Conservation (phyloP, 371 early-diverging fungal species). For the Mortierella sp. region DNA sequence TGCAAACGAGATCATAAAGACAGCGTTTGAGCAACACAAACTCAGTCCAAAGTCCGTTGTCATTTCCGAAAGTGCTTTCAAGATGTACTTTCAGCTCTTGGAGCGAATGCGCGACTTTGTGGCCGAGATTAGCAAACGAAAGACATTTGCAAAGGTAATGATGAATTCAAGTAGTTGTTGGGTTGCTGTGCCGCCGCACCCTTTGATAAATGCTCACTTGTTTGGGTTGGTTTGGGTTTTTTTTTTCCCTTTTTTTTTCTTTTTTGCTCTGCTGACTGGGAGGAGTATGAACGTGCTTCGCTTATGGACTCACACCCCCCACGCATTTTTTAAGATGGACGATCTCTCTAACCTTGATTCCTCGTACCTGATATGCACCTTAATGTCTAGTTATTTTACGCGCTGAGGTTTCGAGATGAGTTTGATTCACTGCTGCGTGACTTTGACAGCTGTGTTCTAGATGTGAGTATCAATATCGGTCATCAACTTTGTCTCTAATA, state of each 20-base stretch:
- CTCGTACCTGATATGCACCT: not conserved
- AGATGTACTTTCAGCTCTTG: conserved; percentile 32
- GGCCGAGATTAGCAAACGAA: conserved; percentile 45
- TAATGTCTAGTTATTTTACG: conserved; percentile 39
- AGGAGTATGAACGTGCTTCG: no score
- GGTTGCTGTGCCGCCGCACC: not conserved
- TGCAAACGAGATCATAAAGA: conserved; percentile 52
- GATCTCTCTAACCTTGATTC: not conserved
- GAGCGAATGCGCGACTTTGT: conserved; percentile 55
- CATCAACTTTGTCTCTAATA: not conserved
- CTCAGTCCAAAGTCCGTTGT: conserved; percentile 26
- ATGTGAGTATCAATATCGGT: conserved; percentile 27
- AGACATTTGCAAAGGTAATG: conserved; percentile 52
- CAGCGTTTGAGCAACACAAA: conserved; percentile 41
- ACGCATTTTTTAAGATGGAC: no score
- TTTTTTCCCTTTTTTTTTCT: no score
- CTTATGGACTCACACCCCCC: not conserved
- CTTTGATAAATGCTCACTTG: no score
- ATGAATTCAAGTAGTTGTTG: not conserved
- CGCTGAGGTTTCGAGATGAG: conserved; percentile 51
- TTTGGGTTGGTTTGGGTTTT: no score
- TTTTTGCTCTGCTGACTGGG: no score
- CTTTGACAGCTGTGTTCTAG: conserved; percentile 53
- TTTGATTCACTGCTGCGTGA: conserved; percentile 52
- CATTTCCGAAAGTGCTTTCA: conserved; percentile 41